A percentile compares a stretch with the other conserved stretches of the same genome.
phyloP scores from a whole-genome alignment of 129 eudicot species.

The Helianthus annuus region DNA sequence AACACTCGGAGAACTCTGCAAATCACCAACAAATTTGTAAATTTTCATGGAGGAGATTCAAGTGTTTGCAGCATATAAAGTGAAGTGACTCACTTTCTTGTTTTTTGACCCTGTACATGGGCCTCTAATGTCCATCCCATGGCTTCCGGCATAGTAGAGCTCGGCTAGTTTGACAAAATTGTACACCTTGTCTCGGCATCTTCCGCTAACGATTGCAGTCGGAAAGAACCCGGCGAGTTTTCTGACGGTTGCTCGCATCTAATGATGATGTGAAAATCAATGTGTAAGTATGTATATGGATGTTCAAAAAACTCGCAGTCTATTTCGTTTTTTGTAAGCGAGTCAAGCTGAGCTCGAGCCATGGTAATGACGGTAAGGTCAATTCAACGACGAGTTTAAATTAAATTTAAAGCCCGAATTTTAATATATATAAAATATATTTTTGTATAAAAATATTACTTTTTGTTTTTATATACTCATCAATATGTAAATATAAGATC shows the following conservation, averaged over 20 bases:
- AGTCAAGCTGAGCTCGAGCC: too few species aligned
- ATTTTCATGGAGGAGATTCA: too few species aligned
- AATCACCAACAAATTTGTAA: constrained; percentile 6
- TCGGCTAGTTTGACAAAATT: constrained; percentile 73
- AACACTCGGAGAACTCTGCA: constrained; percentile 58
- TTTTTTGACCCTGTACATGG: constrained; percentile 69
- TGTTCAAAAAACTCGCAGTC: too few species aligned
- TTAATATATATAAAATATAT: too few species aligned
- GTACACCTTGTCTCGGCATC: constrained; percentile 90
- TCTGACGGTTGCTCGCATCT: constrained; percentile 89
- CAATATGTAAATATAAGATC: too few species aligned
- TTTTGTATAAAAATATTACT: too few species aligned
- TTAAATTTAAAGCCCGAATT: too few species aligned
- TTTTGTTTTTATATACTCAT: not conserved
- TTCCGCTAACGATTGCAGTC: constrained; percentile 91
- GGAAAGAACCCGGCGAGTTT: constrained; percentile 82
- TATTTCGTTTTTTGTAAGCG: too few species aligned
- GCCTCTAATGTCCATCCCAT: constrained; percentile 92
- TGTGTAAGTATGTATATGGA: not conserved
- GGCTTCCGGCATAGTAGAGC: constrained; percentile 92
- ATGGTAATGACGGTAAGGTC: too few species aligned
- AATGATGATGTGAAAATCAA: not conserved
- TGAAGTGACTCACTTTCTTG: constrained; percentile 46
- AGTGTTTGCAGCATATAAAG: not conserved
- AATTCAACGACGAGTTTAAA: too few species aligned